A percentile compares a stretch with the other conserved stretches of the same genome.
phyloP scores from a whole-genome alignment of 2,329 filamentous ascomycete genomes.

The Cercospora zeae-maydis region DNA sequence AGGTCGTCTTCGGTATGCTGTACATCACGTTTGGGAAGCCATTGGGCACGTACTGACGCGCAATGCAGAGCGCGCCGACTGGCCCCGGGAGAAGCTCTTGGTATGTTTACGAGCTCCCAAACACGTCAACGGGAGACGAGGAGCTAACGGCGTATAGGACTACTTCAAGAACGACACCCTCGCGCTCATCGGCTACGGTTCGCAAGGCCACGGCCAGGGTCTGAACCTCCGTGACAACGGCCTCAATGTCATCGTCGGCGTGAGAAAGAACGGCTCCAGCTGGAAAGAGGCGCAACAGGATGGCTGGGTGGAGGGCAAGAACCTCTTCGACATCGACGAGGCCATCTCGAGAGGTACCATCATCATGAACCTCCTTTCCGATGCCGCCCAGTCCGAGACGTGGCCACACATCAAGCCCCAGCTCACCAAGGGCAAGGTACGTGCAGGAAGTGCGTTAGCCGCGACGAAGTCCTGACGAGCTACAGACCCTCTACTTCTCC shows the following conservation, averaged over 20 bases:
- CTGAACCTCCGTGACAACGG: conserved; percentile 99
- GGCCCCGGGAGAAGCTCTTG: conserved; percentile 96
- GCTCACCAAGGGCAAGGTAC: conserved; percentile 95
- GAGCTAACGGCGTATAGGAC: conserved; percentile 57
- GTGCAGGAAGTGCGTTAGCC: background rate
- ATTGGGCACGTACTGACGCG: conserved; percentile 21
- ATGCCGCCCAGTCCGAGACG: conserved; percentile 97
- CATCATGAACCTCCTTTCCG: conserved; percentile 98
- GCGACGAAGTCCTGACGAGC: conserved; percentile 25
- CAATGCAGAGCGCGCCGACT: conserved; percentile 83
- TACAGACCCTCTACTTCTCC: conserved; percentile 97
- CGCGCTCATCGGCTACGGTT: conserved; percentile 97
- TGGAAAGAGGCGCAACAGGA: conserved; percentile 98
- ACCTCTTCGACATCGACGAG: conserved; percentile 97
- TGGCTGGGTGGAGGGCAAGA: conserved; percentile 97
- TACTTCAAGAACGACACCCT: conserved; percentile 99
- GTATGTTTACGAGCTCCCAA: conserved; percentile 50
- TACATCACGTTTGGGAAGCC: background rate
- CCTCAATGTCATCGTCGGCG: conserved; percentile 97
- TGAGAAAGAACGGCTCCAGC: conserved; percentile 95
- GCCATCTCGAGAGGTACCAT: conserved; percentile 91
- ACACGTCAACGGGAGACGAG: conserved; percentile 10
- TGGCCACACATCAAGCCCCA: conserved; percentile 98
- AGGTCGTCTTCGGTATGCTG: conserved; percentile 81
- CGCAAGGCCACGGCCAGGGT: conserved; percentile 97